Percentiles rank a stretch among this genome's conserved stretches.
Conservation (phyloP, 2,329 filamentous ascomycete genomes). For the Apiospora rasikravindrae region DNA sequence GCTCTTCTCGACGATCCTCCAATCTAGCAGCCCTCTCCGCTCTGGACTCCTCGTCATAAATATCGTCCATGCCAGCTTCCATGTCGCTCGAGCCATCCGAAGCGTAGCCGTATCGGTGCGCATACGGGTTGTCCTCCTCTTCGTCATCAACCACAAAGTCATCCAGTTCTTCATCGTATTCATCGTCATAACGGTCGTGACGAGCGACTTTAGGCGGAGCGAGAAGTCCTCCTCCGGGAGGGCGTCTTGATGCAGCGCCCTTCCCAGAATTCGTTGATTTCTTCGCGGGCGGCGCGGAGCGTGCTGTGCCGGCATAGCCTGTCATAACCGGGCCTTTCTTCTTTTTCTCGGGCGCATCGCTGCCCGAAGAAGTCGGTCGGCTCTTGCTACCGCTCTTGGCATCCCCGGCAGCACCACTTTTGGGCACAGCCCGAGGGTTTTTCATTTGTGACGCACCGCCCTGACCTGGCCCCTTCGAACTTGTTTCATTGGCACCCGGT, state of each 20-base stretch:
- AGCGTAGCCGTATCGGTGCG: slow-evolving; percentile 58
- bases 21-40: slow-evolving; percentile 67
- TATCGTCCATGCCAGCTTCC: slow-evolving; percentile 76
- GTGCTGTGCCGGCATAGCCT: slow-evolving; percentile 69
- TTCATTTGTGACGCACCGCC: slow-evolving; percentile 26
- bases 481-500: slow-evolving; percentile 39
- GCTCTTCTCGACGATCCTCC: slow-evolving; percentile 64
- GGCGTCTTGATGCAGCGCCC: slow-evolving; percentile 29
- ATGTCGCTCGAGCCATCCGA: slow-evolving; percentile 76
- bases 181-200: slow-evolving; percentile 57
- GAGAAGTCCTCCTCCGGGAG: slow-evolving; percentile 42
- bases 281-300: slow-evolving; percentile 54
- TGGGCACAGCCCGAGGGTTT: slow-evolving; percentile 26
- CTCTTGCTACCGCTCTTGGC: slow-evolving; percentile 34
- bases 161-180: slow-evolving; percentile 65
- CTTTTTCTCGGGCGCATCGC: slow-evolving; percentile 57
- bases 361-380: slow-evolving; percentile 35
- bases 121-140: slow-evolving; percentile 46
- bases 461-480: slow-evolving; percentile 27
- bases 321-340: slow-evolving; percentile 67
- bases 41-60: slow-evolving; percentile 71
- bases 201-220: slow-evolving; percentile 40
- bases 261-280: slow-evolving; percentile 32
- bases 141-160: slow-evolving; percentile 68
- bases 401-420: slow-evolving; percentile 32